Percentiles rank a stretch among this genome's conserved stretches.
These are phyloP conservation scores for Exophiala xenobiotica DNA, from an alignment of 2,329 filamentous ascomycete genomes.

Conservation along the genomic window DNA sequence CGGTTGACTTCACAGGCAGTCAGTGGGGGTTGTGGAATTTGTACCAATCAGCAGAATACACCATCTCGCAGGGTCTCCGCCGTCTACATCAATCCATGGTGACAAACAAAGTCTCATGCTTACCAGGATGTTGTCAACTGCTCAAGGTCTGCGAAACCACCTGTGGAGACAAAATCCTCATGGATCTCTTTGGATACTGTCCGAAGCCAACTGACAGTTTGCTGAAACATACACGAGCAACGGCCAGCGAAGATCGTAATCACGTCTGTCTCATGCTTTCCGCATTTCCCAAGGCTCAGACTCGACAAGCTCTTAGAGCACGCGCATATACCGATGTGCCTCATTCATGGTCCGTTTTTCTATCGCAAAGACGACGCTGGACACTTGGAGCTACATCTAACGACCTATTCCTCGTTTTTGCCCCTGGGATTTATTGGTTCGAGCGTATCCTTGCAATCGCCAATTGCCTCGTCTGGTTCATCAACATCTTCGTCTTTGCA, in stretches of 20 bases:
- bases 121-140: background rate
- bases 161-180: background rate
- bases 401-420: background rate
- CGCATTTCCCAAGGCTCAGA: background rate
- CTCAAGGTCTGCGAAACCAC: background rate
- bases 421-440: background rate
- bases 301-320: background rate
- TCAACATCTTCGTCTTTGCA: background rate
- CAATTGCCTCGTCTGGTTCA: background rate
- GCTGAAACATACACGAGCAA: background rate
- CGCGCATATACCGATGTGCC: background rate
- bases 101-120: background rate
- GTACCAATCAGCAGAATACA: background rate
- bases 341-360: background rate
- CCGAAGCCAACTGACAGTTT: background rate
- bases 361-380: background rate
- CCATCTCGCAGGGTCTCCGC: background rate
- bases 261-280: background rate
- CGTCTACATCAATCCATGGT: background rate
- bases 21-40: background rate
- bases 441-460: background rate
- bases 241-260: background rate
- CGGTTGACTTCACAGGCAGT: background rate
- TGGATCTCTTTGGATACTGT: background rate
- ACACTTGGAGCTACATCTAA: background rate